Evolutionary conservation across 352 stramenopile species (phyloP), one percentile per base, ranked within the genome.

Genomic region (Pythium phragmiticola): DNA sequence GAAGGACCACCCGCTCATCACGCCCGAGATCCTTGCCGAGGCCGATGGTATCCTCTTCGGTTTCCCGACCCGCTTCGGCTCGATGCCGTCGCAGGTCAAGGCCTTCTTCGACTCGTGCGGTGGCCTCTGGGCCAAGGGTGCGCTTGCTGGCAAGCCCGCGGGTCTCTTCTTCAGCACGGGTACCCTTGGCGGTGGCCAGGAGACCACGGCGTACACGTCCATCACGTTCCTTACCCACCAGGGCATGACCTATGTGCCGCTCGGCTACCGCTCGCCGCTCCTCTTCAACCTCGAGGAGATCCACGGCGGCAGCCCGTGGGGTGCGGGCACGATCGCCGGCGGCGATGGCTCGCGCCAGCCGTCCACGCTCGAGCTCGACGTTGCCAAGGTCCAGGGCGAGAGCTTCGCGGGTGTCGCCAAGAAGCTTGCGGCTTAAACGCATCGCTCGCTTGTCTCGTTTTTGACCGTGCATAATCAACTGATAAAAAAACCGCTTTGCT

Each of bases 221-320:
- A 12, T 97, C n/a, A 89, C 89, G 0, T 96, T 97, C 76, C 75
- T 97, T 21, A 69, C 85, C 0, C 88, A 97, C 77, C 89, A 97
- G 33, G 92, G 92, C 45, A 88, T 98, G 82, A 83, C 90, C 17
- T 98, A 88, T 63, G 87, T 98, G 57, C 90, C 92, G 36, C 67
- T 96, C n/a, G 92, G 90, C 64, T 88, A 86, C 69, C 80, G 80
- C 59, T 78, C 63, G 13, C 73, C 72, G 14, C 58, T 81, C 19
- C 66, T 92, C 52, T 90, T 86, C 68, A 91, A 87, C 74, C 75
- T 92, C 55, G 77, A 91, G 14, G 87, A 90, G 69, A 67, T 92
- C 41, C 87, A 95, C 68, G 87, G 87, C 47, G 86, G 78, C 52
- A 81, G 62, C 33, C 74, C 87, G 7, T 97, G 92, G 79, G 90